Evolutionary conservation across 257 asterid species (phyloP).

Genomic region (Nicotiana obtusifolia): DNA sequence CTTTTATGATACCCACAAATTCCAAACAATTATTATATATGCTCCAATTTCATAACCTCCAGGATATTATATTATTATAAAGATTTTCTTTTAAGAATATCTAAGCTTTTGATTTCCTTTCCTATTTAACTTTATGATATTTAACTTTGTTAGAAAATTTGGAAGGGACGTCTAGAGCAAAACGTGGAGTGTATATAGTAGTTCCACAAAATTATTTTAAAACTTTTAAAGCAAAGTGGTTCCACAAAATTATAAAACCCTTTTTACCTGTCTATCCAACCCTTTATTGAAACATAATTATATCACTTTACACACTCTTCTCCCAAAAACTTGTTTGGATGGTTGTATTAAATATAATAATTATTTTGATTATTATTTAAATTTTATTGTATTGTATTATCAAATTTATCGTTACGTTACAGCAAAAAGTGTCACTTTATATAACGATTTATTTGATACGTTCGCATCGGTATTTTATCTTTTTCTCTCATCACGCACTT

Average conservation of each 20-base stretch:
- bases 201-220: not conserved
- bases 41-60: not conserved
- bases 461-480: rapidly evolving
- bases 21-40: not conserved
- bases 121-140: not conserved
- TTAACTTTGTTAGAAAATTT: too few relatives aligned
- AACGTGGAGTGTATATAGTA: not conserved
- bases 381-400: too few relatives aligned
- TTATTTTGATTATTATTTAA: too few relatives aligned
- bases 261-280: not conserved
- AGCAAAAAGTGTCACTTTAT: too few relatives aligned
- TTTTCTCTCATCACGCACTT: too few relatives aligned
- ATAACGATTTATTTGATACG: too few relatives aligned
- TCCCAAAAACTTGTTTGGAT: not conserved
- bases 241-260: not conserved
- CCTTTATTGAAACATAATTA: too few relatives aligned
- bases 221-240: too few relatives aligned
- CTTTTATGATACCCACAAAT: too few relatives aligned
- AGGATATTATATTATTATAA: not conserved
- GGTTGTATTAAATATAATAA: too few relatives aligned
- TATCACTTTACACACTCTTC: not conserved
- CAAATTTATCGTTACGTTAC: too few relatives aligned
- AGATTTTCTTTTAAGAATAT: not conserved
- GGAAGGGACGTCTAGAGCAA: too few relatives aligned
- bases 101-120: not conserved